Conservation (phyloP, 1,284 basidiomycete genomes). For the Cerioporus squamosus region DNA sequence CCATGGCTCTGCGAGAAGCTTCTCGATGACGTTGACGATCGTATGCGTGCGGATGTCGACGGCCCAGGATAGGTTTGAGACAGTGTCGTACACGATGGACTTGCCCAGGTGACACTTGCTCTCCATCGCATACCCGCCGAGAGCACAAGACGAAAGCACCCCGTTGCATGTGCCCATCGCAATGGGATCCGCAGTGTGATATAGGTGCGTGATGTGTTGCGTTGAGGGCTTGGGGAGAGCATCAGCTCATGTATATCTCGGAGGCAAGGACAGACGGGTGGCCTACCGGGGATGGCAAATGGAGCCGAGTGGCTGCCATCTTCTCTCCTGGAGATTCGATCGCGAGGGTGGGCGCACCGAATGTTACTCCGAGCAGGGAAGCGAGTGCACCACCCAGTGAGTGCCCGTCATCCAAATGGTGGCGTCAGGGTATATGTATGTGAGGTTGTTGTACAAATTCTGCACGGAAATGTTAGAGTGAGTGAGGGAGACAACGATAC, state of each 20-base stretch:
- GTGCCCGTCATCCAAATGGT: constrained; percentile 96
- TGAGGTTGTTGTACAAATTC: constrained; percentile 94
- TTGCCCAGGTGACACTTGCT: constrained; percentile 84
- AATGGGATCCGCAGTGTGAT: constrained; percentile 88
- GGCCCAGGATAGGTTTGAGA: constrained; percentile 82
- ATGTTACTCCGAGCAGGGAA: constrained; percentile 87
- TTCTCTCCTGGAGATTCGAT: constrained; percentile 94
- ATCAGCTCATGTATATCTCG: not conserved
- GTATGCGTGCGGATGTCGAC: constrained; percentile 84
- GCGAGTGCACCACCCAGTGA: constrained; percentile 88
- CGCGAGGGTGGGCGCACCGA: constrained; percentile 88
- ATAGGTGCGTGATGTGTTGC: constrained; percentile 81
- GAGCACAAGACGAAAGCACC: constrained; percentile 69
- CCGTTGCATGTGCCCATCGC: constrained; percentile 86
- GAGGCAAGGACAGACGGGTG: not conserved
- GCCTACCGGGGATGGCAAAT: constrained; percentile 82
- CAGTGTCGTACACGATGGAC: constrained; percentile 90
- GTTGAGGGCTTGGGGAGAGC: constrained; percentile 57
- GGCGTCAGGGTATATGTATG: constrained; percentile 91
- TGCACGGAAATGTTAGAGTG: constrained; percentile 34
- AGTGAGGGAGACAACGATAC: too few species aligned
- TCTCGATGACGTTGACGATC: constrained; percentile 84
- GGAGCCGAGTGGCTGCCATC: constrained; percentile 84
- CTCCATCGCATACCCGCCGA: constrained; percentile 83
- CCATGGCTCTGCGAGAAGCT: constrained; percentile 81